These are phyloP conservation scores for Talaromyces nanjingensis DNA, from an alignment of 495 filamentous ascomycete species.

Conservation along the genomic window DNA sequence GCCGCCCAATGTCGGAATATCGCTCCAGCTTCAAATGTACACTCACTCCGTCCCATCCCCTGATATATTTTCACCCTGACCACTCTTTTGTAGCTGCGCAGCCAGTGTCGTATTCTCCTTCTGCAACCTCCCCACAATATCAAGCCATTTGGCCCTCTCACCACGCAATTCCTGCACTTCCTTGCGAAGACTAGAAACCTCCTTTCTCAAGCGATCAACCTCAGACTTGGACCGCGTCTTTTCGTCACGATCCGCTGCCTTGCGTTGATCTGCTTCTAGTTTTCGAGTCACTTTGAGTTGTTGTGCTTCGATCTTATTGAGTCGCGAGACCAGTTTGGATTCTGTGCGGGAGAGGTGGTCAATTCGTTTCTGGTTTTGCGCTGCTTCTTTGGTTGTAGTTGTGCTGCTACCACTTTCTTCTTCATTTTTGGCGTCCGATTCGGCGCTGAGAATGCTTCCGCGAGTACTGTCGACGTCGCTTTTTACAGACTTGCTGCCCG, in stretches of 20 bases:
- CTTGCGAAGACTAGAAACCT: slow-evolving; percentile 45
- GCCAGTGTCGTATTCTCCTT: slow-evolving; percentile 49
- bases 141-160: slow-evolving; percentile 56
- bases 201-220: slow-evolving; percentile 46
- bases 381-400: neutral
- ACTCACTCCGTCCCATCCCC: neutral
- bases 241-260: slow-evolving; percentile 54
- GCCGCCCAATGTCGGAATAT: neutral
- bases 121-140: slow-evolving; percentile 58
- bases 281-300: slow-evolving; percentile 37
- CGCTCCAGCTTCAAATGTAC: neutral
- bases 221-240: slow-evolving; percentile 38
- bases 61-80: neutral
- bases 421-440: slow-evolving; percentile 3
- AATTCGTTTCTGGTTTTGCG: slow-evolving; percentile 12
- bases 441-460: slow-evolving; percentile 12
- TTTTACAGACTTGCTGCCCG: slow-evolving; percentile 32
- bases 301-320: slow-evolving; percentile 30
- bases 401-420: neutral
- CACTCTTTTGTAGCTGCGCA: slow-evolving; percentile 14
- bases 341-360: slow-evolving; percentile 26
- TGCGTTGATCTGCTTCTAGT: slow-evolving; percentile 39
- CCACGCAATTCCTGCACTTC: slow-evolving; percentile 50
- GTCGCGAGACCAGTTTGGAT: slow-evolving; percentile 30
- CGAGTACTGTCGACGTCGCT: slow-evolving; percentile 30